Evolutionary conservation across 805 yeast species (phyloP).

Genomic region (Ogataea zsoltii): DNA sequence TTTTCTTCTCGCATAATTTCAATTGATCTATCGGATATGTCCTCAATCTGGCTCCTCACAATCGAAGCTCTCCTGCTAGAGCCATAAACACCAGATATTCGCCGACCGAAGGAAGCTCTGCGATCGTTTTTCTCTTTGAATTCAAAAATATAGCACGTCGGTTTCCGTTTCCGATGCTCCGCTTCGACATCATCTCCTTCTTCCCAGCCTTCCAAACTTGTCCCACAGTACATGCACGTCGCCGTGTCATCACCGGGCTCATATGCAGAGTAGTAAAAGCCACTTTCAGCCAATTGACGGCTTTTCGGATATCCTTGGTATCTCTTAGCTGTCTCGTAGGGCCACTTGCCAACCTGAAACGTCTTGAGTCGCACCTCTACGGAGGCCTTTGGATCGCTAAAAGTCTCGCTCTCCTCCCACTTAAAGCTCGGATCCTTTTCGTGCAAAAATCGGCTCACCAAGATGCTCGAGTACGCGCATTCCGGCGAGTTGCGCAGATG

Average conservation of each 20-base stretch:
- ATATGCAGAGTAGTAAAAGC: conserved; percentile 60
- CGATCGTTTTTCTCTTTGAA: not conserved
- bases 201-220: conserved; percentile 73
- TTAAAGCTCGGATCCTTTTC: conserved; percentile 17
- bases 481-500: conserved; percentile 30
- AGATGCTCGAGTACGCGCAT: conserved; percentile 25
- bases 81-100: not conserved
- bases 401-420: conserved; percentile 24
- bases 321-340: conserved; percentile 35
- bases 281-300: conserved; percentile 53
- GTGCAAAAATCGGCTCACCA: conserved; percentile 16
- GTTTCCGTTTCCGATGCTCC: conserved; percentile 53
- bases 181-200: conserved; percentile 58
- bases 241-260: conserved; percentile 52
- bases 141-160: conserved; percentile 42
- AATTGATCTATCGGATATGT: conserved; percentile 6
- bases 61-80: not conserved
- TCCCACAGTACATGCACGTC: conserved; percentile 64
- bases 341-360: conserved; percentile 45
- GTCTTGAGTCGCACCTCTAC: conserved; percentile 38
- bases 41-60: not conserved
- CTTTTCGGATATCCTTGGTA: conserved; percentile 40
- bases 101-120: conserved; percentile 26
- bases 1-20: not conserved
- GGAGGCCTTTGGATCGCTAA: conserved; percentile 39